Conservation (phyloP, 2,329 filamentous ascomycete genomes). For the Alternaria ethzedia region DNA sequence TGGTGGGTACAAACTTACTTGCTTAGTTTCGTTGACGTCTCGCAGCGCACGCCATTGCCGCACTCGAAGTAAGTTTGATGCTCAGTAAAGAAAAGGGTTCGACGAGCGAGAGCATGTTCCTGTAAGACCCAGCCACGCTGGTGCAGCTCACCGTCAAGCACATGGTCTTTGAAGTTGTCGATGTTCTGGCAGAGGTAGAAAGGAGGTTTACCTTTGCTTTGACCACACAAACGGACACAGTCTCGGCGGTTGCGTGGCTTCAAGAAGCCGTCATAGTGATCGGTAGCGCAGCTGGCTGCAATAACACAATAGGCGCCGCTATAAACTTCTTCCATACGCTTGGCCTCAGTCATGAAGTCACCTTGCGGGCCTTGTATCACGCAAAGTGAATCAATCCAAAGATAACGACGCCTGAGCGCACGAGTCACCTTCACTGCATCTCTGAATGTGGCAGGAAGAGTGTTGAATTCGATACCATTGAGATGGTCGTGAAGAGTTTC, state of each 20-base stretch:
- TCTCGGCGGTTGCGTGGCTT: not conserved
- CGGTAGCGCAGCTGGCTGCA: slow-evolving; percentile 19
- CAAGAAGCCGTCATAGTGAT: slow-evolving; percentile 21
- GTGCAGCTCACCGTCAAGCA: slow-evolving; percentile 23
- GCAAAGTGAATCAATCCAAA: slow-evolving; percentile 41
- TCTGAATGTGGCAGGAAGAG: slow-evolving; percentile 23
- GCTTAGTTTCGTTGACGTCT: slow-evolving; percentile 18
- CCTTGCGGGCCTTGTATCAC: slow-evolving; percentile 28
- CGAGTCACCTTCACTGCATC: slow-evolving; percentile 29
- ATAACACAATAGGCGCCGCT: slow-evolving; percentile 31
- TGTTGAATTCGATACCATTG: not conserved
- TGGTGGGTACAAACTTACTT: slow-evolving; percentile 14
- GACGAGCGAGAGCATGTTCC: slow-evolving; percentile 32
- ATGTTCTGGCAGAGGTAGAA: slow-evolving; percentile 21
- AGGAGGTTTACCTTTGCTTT: not conserved
- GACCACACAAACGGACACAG: not conserved
- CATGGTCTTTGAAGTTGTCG: slow-evolving; percentile 31
- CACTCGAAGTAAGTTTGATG: slow-evolving; percentile 39
- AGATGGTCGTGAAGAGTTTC: slow-evolving; percentile 1
- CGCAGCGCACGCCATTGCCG: slow-evolving; percentile 23
- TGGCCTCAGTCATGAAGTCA: slow-evolving; percentile 29
- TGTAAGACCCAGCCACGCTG: slow-evolving; percentile 36
- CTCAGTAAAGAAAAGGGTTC: slow-evolving; percentile 34
- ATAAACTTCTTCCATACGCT: slow-evolving; percentile 32
- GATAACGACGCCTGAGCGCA: slow-evolving; percentile 17